phyloP scores from a whole-genome alignment of 805 yeast species.

The Suhomyces pyralidae region DNA sequence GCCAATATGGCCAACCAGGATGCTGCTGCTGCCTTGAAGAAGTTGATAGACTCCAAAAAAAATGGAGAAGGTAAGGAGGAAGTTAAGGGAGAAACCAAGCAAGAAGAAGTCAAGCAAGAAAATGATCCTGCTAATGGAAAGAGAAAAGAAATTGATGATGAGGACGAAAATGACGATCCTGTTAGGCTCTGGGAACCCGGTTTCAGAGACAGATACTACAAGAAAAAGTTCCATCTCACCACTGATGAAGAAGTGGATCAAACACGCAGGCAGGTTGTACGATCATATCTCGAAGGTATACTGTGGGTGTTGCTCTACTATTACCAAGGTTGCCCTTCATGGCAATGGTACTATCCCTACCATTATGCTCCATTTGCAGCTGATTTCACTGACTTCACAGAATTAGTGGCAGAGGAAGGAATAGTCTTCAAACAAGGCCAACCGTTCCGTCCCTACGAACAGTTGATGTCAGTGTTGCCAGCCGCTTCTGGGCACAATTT shows the following conservation, averaged over 20 bases:
- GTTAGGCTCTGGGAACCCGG: conserved; percentile 84
- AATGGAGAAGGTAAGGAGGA: conserved; percentile 1
- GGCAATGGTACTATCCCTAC: conserved; percentile 97
- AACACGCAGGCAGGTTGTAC: conserved; percentile 58
- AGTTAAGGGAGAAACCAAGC: not conserved
- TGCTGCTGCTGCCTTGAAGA: conserved; percentile 60
- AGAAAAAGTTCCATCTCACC: conserved; percentile 61
- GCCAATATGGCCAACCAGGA: conserved; percentile 70
- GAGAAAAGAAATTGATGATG: conserved; percentile 8
- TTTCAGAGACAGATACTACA: conserved; percentile 76
- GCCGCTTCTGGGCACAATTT: conserved; percentile 87
- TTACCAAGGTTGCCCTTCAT: conserved; percentile 96
- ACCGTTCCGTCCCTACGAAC: conserved; percentile 90
- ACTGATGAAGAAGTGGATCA: conserved; percentile 53
- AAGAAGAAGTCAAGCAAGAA: not conserved
- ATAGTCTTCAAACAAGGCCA: conserved; percentile 62
- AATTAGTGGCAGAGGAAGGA: conserved; percentile 41
- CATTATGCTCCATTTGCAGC: conserved; percentile 98
- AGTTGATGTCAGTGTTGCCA: conserved; percentile 90
- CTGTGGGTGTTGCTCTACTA: conserved; percentile 95
- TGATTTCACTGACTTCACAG: conserved; percentile 63
- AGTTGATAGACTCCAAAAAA: conserved; percentile 30
- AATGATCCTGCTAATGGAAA: conserved; percentile 6
- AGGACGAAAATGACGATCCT: conserved; percentile 36
- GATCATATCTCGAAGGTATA: conserved; percentile 85